Evolutionary conservation across 768 basidiomycete species (phyloP).

Genomic region (Lactifluus volemus): DNA sequence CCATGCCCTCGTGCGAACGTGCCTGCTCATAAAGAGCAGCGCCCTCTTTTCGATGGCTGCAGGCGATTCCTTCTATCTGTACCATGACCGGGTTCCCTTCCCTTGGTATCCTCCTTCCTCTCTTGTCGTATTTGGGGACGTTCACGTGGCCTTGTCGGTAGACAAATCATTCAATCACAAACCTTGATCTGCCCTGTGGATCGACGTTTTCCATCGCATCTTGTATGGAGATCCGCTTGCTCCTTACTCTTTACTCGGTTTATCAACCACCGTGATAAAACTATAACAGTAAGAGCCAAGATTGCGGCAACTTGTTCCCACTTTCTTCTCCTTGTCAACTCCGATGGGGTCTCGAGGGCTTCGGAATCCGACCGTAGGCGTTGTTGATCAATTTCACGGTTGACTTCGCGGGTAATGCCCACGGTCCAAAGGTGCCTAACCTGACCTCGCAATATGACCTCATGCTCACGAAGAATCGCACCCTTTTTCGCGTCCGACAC

Average conservation of each 20-base stretch:
- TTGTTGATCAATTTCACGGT: constrained; percentile 10
- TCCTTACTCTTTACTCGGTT: not conserved
- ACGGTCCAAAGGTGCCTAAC: not conserved
- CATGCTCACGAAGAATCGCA: not conserved
- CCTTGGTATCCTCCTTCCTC: not conserved
- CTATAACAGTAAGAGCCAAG: not conserved
- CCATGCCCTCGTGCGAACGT: constrained; percentile 4
- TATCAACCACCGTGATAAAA: not conserved
- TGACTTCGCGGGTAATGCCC: not conserved
- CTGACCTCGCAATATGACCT: not conserved
- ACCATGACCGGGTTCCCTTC: not conserved
- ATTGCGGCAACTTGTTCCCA: not conserved
- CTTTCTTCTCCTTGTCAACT: not conserved
- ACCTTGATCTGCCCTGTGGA: constrained; percentile 1
- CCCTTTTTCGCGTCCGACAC: not conserved
- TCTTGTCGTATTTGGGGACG: not conserved
- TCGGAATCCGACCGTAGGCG: not conserved
- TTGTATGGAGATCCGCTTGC: not conserved
- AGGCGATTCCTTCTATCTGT: not conserved
- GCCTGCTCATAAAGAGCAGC: not conserved
- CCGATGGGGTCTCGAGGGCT: not conserved
- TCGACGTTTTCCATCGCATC: not conserved
- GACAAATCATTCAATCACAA: not conserved
- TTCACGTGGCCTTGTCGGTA: not conserved
- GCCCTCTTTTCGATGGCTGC: constrained; percentile 2